Conservation (phyloP, 495 filamentous ascomycete genomes). For the Penicillium crystallinum region DNA sequence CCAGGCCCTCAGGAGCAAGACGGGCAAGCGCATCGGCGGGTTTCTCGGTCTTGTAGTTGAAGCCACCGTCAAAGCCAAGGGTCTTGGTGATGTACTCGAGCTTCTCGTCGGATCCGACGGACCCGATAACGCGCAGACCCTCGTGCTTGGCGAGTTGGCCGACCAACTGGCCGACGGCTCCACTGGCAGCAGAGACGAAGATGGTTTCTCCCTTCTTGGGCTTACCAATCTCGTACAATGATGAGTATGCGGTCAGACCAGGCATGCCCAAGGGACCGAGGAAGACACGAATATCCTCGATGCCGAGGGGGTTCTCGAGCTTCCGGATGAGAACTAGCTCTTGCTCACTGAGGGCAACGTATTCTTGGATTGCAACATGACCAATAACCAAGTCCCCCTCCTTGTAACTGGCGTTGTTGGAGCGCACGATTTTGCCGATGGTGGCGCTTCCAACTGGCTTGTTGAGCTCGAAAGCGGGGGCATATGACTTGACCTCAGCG, state of each 20-base stretch:
- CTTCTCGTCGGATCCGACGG: constrained; percentile 65
- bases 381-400: constrained; percentile 65
- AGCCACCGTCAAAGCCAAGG: constrained; percentile 63
- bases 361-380: constrained; percentile 57
- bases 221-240: constrained; percentile 75
- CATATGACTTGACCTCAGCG: constrained; percentile 56
- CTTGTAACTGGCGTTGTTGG: constrained; percentile 53
- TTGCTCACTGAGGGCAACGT: constrained; percentile 32
- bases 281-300: constrained; percentile 48
- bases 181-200: constrained; percentile 75
- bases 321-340: constrained; percentile 26
- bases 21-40: constrained; percentile 63
- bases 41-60: constrained; percentile 75
- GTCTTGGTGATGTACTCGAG: constrained; percentile 60
- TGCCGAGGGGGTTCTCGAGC: constrained; percentile 41
- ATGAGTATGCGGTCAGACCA: constrained; percentile 76
- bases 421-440: constrained; percentile 63
- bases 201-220: constrained; percentile 87
- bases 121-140: constrained; percentile 78
- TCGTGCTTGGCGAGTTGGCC: constrained; percentile 85
- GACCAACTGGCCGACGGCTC: constrained; percentile 80
- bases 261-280: constrained; percentile 82
- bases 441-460: constrained; percentile 52
- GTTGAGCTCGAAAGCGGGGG: constrained; percentile 50
- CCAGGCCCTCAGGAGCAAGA: constrained; percentile 75